Evolutionary conservation across 768 basidiomycete genomes (phyloP).

Genomic region (Hericium alpestre): DNA sequence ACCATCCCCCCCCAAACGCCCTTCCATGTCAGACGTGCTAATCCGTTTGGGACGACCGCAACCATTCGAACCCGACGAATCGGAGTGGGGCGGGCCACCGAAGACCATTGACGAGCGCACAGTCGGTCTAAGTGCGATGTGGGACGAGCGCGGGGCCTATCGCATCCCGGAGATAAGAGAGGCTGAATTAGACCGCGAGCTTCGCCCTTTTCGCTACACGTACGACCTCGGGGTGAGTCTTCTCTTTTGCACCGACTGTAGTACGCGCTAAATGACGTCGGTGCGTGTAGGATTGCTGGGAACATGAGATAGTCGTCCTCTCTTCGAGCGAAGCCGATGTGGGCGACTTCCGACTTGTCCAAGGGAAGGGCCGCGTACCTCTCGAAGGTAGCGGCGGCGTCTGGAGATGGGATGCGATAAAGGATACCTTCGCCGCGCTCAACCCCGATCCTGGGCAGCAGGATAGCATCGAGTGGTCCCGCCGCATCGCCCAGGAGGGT

Average conservation of each 20-base stretch:
- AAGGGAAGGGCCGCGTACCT: not conserved
- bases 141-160: not conserved
- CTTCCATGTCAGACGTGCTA: no score
- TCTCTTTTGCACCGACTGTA: no score
- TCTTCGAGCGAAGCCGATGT: not conserved
- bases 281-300: not conserved
- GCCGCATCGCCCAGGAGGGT: not conserved
- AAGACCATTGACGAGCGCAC: not conserved
- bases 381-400: not conserved
- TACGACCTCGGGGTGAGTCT: not conserved
- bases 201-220: not conserved
- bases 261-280: no score
- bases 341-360: not conserved
- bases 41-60: no score
- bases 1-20: not conserved
- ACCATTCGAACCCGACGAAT: no score
- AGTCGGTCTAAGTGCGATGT: not conserved
- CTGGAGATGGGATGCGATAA: not conserved
- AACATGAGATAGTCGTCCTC: not conserved
- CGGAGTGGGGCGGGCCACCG: no score
- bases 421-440: not conserved
- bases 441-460: not conserved
- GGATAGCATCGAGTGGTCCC: not conserved
- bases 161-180: not conserved
- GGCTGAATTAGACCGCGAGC: not conserved